Conservation (phyloP, 192 early-diverging fungal genomes). For the Pilobolus umbonatus region DNA sequence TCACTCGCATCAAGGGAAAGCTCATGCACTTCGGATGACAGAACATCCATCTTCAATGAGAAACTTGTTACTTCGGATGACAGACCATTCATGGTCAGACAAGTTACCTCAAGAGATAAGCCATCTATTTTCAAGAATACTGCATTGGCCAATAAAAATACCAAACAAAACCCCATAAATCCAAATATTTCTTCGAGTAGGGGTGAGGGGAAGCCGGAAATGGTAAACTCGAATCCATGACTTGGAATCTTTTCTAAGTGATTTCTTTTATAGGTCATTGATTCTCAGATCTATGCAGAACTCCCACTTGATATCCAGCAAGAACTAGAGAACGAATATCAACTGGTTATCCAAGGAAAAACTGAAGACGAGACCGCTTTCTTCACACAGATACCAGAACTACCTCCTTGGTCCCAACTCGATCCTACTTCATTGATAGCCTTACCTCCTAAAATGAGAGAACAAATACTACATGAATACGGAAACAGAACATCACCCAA, state of each 20-base stretch:
- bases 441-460: conserved; percentile 29
- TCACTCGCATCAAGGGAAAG: neutral
- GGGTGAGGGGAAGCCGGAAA: too few species aligned
- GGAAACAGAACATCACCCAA: neutral
- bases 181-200: too few species aligned
- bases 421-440: conserved; percentile 37
- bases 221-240: conserved; percentile 4
- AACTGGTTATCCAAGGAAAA: conserved; percentile 13
- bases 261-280: too few species aligned
- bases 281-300: conserved; percentile 27
- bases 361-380: neutral
- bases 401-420: conserved; percentile 47
- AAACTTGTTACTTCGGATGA: too few species aligned
- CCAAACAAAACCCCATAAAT: too few species aligned
- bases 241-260: too few species aligned
- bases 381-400: conserved; percentile 7
- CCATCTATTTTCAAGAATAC: neutral
- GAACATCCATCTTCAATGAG: neutral
- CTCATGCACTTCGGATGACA: neutral
- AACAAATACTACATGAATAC: conserved; percentile 27
- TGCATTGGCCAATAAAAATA: neutral
- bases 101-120: neutral
- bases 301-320: conserved; percentile 37
- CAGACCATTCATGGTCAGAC: too few species aligned
- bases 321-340: conserved; percentile 25